These are phyloP conservation scores for Linanthus parryae DNA, from an alignment of 148 eudicot species.

Conservation along the genomic window DNA sequence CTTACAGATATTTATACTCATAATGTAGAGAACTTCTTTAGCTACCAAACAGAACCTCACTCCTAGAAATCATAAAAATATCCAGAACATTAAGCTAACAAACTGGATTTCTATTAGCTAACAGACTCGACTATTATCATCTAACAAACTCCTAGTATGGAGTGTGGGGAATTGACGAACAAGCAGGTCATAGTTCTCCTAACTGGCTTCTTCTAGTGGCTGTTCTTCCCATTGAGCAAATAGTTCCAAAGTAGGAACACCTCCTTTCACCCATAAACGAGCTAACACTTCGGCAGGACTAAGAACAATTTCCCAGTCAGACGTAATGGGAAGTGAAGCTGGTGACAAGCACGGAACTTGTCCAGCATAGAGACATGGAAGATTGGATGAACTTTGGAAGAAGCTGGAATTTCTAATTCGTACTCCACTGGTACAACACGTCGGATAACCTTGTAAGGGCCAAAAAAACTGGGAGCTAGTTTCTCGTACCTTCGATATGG, in stretches of 20 bases:
- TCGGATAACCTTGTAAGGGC: neutral
- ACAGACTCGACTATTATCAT: too few relatives aligned
- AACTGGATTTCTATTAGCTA: too few relatives aligned
- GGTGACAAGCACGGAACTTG: neutral
- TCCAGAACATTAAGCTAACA: too few relatives aligned
- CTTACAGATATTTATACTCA: too few relatives aligned
- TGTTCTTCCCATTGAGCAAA: constrained; percentile 1
- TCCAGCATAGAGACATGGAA: neutral
- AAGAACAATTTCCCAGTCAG: neutral
- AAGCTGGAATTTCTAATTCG: neutral
- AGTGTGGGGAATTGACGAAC: neutral
- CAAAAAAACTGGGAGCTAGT: neutral
- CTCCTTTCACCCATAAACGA: neutral
- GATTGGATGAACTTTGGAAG: neutral
- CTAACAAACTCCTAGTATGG: too few relatives aligned
- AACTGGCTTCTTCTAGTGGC: neutral
- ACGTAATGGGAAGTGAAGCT: neutral
- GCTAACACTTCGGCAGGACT: neutral
- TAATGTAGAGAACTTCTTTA: too few relatives aligned
- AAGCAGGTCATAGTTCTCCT: neutral
- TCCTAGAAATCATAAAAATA: too few relatives aligned
- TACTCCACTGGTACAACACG: neutral
- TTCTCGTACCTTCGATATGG: neutral
- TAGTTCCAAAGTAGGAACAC: neutral
- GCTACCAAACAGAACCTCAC: too few relatives aligned